Conservation (phyloP, 2,329 filamentous ascomycete species). For the Alternaria longipes region DNA sequence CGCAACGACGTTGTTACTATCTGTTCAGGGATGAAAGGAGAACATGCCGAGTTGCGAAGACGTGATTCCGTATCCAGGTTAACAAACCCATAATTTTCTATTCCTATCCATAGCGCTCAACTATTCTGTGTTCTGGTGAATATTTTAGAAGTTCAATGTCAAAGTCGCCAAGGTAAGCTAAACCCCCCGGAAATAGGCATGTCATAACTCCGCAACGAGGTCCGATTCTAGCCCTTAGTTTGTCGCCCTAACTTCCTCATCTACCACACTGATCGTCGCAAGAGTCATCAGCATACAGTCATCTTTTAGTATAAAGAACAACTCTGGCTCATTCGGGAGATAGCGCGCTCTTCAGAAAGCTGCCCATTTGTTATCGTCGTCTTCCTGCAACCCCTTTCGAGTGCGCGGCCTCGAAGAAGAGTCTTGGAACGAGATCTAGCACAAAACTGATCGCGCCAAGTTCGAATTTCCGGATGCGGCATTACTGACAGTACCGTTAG, state of each 20-base stretch:
- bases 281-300: not conserved
- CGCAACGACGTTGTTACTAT: not conserved
- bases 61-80: not conserved
- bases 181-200: not conserved
- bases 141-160: not conserved
- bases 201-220: not conserved
- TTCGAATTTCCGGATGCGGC: not conserved
- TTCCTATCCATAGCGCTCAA: no score
- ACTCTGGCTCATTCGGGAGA: not conserved
- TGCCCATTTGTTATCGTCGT: not conserved
- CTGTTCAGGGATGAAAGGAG: not conserved
- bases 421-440: not conserved
- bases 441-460: not conserved
- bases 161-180: not conserved
- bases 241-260: not conserved
- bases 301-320: not conserved
- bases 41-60: not conserved
- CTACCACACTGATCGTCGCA: not conserved
- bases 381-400: not conserved
- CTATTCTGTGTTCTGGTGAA: not conserved
- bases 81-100: not conserved
- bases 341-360: accelerated
- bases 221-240: not conserved
- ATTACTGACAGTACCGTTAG: not conserved
- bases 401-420: not conserved